Evolutionary conservation across 495 filamentous ascomycete species (phyloP), one percentile per base, ranked within the genome.

Genomic region (Aspergillus baeticus): DNA sequence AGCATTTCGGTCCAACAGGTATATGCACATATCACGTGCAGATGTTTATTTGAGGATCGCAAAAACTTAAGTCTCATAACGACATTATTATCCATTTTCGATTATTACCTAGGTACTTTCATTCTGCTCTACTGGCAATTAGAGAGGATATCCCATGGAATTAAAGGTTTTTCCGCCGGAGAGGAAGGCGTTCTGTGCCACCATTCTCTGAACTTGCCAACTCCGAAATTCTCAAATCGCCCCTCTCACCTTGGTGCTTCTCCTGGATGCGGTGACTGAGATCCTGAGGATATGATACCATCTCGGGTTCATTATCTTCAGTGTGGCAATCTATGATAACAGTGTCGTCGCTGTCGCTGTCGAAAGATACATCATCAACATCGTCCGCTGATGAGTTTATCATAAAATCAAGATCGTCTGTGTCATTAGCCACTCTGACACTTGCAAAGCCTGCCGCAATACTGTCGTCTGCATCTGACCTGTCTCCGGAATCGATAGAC

Each of bases 401-500:
- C 10, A 51, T 21, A 31, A 61, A 33, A 8, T 57, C 53, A 7
- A 37, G 31, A 5, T 54, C 36, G 26, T 29, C 26, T 29, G 26
- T 8, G n/a, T 50, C 44, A 18, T 38, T 21, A 13, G 34, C 48
- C 5, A 2, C 1, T 13, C 37, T 10, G 10, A 8, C 7, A 10
- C 48, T 29, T 61, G 55, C 33, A 49, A 46, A 62, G 20, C 21
- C 17, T 3, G 20, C 44, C 37, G 46, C 42, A 45, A 29, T 47
- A 55, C 38, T 48, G 8, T 43, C 34, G 33, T n/a, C 21, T 18
- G 49, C 36, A 13, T 47, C 38, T 11, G 45, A 51, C 4, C 21
- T 46, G 18, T 13, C 11, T 45, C 22, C n/a, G 17, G 66, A 69
- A 14, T 59, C 31, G 22, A 74, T 13, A 4, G 69, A 71, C 26